Percentiles rank a stretch among this genome's conserved stretches.
Evolutionary conservation across 257 asterid species (phyloP).

Genomic region (Nyctanthes arbortristis): DNA sequence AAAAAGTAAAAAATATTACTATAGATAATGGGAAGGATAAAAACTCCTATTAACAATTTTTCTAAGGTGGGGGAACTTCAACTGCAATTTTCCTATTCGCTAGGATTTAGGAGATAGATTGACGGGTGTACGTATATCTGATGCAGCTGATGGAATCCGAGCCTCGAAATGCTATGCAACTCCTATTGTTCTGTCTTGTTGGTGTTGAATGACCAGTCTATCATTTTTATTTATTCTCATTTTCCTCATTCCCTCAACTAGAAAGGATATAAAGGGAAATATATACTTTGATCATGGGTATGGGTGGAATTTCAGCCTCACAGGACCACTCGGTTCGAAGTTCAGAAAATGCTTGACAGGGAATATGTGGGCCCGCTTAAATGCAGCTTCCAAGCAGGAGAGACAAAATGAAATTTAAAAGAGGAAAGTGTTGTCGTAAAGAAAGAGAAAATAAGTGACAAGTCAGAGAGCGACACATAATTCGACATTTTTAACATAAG

Average conservation of each 20-base stretch:
- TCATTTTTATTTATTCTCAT: conserved; percentile 13
- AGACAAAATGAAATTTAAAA: conserved; percentile 30
- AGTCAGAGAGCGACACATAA: too few relatives aligned
- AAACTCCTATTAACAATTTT: too few relatives aligned
- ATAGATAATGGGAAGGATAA: too few relatives aligned
- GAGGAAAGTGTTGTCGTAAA: too few relatives aligned
- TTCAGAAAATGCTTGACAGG: neutral
- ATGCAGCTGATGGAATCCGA: neutral
- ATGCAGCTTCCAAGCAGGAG: neutral
- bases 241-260: neutral
- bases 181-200: conserved; percentile 14
- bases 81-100: too few relatives aligned
- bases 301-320: too few relatives aligned
- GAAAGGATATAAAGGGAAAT: conserved; percentile 1
- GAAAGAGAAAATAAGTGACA: too few relatives aligned
- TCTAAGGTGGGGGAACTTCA: too few relatives aligned
- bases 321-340: conserved; percentile 18
- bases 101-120: too few relatives aligned
- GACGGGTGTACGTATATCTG: conserved; percentile 1
- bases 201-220: conserved; percentile 21
- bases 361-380: conserved; percentile 23
- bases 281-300: neutral
- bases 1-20: too few relatives aligned
- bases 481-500: too few relatives aligned
- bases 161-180: conserved; percentile 14